Base-by-base conservation (phyloP, 2,329 filamentous ascomycete species). In the Neurospora sp. region DNA sequence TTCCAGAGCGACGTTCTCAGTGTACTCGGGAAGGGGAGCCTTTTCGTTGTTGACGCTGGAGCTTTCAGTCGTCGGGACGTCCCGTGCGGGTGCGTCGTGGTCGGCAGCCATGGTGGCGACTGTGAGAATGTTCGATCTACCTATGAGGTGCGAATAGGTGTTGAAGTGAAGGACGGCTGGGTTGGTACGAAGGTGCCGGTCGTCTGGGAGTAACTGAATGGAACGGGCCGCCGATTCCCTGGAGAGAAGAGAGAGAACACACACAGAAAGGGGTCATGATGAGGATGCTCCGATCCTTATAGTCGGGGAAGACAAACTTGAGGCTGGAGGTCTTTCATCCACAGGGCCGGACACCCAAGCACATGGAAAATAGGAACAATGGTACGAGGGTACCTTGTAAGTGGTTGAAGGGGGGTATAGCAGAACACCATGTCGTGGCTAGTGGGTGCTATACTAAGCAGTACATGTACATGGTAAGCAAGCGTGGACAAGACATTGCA, bases 11-110 rank as follows among this genome's bases (percentile, higher is more conserved):
- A 67, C 66, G 19, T 72, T 70, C 38, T 71, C 73, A 43, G 68
- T 66, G 23, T 72, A 69, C 41, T 52, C 28, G 8, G 46, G 33
- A 66, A 72, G 72, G 68, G 39, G 19, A 40, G n/a, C 37, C 72
- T 75, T 75, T 71, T 75, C 74, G 69, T 75, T 73, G 69, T 62
- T 73, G 66, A 75, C 69, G 69, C 73, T 75, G 67, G 73, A 72
- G 28, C 71, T 73, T 68, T 75, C 74, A 23, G 74, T 75, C 10
- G 73, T 73, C 12, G 71, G 71, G 46, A 73, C 65, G 67, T 75
- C 73, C 23, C 68, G 70, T n/a, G 68, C 68, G 39, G 71, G 69
- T 62, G 72, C 74, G 66, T 75, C 73, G 68, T 68, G 43, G 2
- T 71, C 37, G 71, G 70, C 66, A 71, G 72, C 74, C 74, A 75